Base-by-base conservation (phyloP, 1,139 yeast genomes). In the Casaregolazyma lundiana region DNA sequence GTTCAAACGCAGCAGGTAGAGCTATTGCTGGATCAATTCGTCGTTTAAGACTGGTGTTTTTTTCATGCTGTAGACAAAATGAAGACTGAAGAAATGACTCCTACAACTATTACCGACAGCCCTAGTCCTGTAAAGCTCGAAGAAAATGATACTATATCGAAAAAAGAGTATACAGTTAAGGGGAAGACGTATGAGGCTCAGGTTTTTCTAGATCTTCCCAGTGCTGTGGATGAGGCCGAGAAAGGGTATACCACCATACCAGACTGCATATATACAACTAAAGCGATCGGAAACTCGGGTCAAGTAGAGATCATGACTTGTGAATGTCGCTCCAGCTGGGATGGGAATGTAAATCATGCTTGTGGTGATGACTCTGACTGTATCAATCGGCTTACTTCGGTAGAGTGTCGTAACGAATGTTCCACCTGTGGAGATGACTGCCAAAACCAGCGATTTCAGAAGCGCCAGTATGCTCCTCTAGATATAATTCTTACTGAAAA, bases 341-440 rank as follows among this genome's bases (percentile, higher is more conserved):
- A 71, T 55, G 61, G 63, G 6, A 69, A 63, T 0, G 52, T 56
- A 35, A 88, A 88, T 61, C 56, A 63, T 32, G 96, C 97, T 3
- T 92, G 98, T 73, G 87, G 81, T 24, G 88, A 84, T 36, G 85
- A 84, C 53, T 81, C 90, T 19, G 89, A 84, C 63, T 92, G 98
- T 75, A 89, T 92, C 56, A 92, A 92, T 65, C 69, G 97, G 45
- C 77, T 88, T 50, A 92, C 97, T 0, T 83, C 90, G 37, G 90
- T 92, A 40, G 98, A 92, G 65, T 92, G 98, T 76, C 76, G 81
- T 2, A 79, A 84, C 59, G 84, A 73, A n/a, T 72, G 73, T 46
- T 78, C 88, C 59, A 44, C 54, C 16, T 90, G 97, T 65, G 96
- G 96, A 16, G 71, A 75, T 35, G 72, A 76, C 58, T 92, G 98